phyloP scores from a whole-genome alignment of 2,329 filamentous ascomycete species.

The Huntiella decipiens region DNA sequence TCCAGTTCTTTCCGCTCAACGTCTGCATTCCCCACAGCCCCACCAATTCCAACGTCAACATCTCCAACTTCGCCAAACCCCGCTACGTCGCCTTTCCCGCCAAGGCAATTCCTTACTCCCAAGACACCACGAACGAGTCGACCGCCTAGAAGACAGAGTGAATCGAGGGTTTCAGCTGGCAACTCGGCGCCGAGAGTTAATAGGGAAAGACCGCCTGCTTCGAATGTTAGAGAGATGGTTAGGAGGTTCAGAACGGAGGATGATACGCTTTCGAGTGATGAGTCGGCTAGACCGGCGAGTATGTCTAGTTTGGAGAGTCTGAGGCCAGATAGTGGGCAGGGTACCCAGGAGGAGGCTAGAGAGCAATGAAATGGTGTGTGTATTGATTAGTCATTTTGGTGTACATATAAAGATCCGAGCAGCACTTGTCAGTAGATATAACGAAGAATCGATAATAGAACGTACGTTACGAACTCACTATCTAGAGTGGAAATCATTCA shows the following conservation, averaged over 20 bases:
- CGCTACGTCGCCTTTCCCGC: background rate
- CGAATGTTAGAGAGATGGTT: slow-evolving; percentile 3
- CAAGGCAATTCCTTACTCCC: slow-evolving; percentile 4
- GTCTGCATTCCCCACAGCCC: too few relatives aligned
- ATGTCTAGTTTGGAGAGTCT: slow-evolving; percentile 6
- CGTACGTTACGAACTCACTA: too few relatives aligned
- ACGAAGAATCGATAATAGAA: background rate
- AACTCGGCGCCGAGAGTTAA: background rate
- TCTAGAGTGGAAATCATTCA: too few relatives aligned
- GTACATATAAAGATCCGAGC: background rate
- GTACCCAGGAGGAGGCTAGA: background rate
- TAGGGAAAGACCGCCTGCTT: background rate
- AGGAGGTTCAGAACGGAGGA: slow-evolving; percentile 1
- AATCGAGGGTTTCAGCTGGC: background rate
- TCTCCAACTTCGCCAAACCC: background rate
- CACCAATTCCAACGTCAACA: background rate
- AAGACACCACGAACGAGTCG: slow-evolving; percentile 1
- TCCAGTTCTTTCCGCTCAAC: background rate
- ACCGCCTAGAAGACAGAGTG: background rate
- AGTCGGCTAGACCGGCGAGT: background rate
- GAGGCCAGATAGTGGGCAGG: background rate
- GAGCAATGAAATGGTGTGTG: background rate
- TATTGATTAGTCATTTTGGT: background rate
- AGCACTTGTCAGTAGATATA: background rate
- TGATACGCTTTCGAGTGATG: background rate